Base-by-base conservation (phyloP, 768 basidiomycete species). In the Hygrocybe punicea region DNA sequence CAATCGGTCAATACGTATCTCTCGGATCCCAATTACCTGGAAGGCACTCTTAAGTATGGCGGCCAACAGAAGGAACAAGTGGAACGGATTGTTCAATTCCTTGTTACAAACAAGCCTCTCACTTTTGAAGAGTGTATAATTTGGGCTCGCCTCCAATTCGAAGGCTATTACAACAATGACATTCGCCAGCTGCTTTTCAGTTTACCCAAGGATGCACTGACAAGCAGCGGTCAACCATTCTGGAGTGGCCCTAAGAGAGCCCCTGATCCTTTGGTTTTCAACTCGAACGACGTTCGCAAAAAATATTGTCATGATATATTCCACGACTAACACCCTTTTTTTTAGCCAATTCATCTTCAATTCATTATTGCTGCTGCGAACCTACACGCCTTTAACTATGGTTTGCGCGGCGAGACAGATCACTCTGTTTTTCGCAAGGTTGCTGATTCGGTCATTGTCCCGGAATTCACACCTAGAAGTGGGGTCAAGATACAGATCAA, bases 161-260 rank as follows among this genome's bases (percentile, higher is more conserved):
- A 99, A 76, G 84, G 86, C 56, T 91, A 90, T 69, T 99, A 91
- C 71, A 90, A 83, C 77, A 94, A 95, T 67, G 84, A 90, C 45
- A 98, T 98, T 70, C 86, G 86, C 58, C 97, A 99, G 70, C 76
- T 99, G 35, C 71, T 99, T 45, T 93, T 84, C 79, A 97, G 92
- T 73, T 78, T 99, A 63, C 97, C 97, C 10, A 96, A 94, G 71
- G 97, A 99, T 69, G 88, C 90, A 37, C 76, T 90, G 47, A 94
- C 95, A 7, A 92, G 84, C 66, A 88, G 86, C 17, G 97, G 97
- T 5, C 91, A 93, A 63, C 95, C 94, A 10, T 99, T 99, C 82
- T 99, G 97, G 97, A 95, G 93, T 64, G 93, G 95, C 17, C 97
- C 97, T 2, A 99, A 99, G 78, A 84, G 97, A 58, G 96, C 95